phyloP scores from a whole-genome alignment of 768 basidiomycete species.

The Serendipita vermifera region DNA sequence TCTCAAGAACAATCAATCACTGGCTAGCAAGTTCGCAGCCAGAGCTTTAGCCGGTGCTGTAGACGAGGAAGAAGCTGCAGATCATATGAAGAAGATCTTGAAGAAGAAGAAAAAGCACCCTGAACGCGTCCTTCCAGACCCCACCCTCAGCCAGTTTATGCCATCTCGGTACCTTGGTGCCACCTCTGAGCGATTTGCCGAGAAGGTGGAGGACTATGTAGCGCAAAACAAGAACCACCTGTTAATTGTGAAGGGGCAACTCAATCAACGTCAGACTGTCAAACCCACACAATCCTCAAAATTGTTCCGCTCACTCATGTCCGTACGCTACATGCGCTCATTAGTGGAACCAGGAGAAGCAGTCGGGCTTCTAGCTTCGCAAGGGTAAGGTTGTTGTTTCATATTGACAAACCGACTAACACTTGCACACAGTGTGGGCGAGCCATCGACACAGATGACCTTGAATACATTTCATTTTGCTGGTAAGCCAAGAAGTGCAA shows the following conservation, averaged over 20 bases:
- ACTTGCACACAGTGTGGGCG: conserved; percentile 58
- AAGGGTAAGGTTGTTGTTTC: conserved; percentile 50
- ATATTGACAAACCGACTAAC: background rate
- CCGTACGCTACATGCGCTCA: conserved; percentile 85
- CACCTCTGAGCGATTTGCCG: conserved; percentile 85
- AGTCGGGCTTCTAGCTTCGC: conserved; percentile 92
- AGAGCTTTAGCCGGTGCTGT: conserved; percentile 42
- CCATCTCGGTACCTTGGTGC: conserved; percentile 74
- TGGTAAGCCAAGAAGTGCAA: conserved; percentile 41
- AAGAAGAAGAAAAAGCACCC: conserved; percentile 49
- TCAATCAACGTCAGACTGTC: conserved; percentile 27
- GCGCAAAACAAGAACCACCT: conserved; percentile 53
- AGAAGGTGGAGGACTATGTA: conserved; percentile 64
- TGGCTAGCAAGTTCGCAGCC: conserved; percentile 60
- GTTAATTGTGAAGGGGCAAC: conserved; percentile 28
- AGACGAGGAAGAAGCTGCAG: conserved; percentile 51
- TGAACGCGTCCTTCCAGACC: conserved; percentile 33
- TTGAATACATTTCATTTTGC: conserved; percentile 99
- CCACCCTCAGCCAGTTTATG: conserved; percentile 59
- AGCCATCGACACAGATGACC: conserved; percentile 99
- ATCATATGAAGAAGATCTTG: conserved; percentile 82
- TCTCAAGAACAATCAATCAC: conserved; percentile 67
- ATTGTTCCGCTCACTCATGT: conserved; percentile 72
- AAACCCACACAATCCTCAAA: conserved; percentile 34
- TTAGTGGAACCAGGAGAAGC: conserved; percentile 96